A percentile compares a stretch with the other conserved stretches of the same genome.
Conservation (phyloP, 805 yeast genomes). For the Priceomyces castillae region DNA sequence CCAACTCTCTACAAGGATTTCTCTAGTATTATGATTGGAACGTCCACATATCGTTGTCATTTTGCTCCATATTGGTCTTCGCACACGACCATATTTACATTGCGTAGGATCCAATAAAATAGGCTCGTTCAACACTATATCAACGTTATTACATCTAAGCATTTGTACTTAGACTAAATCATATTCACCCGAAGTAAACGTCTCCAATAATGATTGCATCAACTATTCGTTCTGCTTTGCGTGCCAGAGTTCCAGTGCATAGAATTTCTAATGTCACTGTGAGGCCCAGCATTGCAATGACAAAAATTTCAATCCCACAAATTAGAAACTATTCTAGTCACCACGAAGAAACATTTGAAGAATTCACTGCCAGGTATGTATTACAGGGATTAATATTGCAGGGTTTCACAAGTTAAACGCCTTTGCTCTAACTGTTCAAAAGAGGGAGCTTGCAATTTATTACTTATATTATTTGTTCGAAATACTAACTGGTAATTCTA, state of each 20-base stretch:
- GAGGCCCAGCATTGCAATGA: slow-evolving; percentile 19
- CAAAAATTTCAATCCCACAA: slow-evolving; percentile 24
- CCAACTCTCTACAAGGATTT: too few relatives aligned
- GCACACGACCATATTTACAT: slow-evolving; percentile 1
- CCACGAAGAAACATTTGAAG: slow-evolving; percentile 92
- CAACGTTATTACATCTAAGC: not conserved
- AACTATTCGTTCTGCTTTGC: slow-evolving; percentile 42
- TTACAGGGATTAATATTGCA: not conserved
- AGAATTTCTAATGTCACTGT: slow-evolving; percentile 27
- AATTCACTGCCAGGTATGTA: slow-evolving; percentile 75
- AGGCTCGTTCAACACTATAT: slow-evolving; percentile 4
- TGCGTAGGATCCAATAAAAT: slow-evolving; percentile 5
- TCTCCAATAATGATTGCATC: slow-evolving; percentile 32
- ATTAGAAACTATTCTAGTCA: slow-evolving; percentile 72
- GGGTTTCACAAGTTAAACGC: too few relatives aligned
- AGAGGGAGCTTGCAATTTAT: too few relatives aligned
- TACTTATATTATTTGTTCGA: too few relatives aligned
- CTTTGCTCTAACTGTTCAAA: too few relatives aligned
- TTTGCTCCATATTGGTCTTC: not conserved
- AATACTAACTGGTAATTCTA: slow-evolving; percentile 31
- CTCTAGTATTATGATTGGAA: too few relatives aligned
- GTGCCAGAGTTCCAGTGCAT: slow-evolving; percentile 32
- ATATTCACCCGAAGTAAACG: not conserved
- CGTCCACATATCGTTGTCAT: not conserved
- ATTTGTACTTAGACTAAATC: not conserved